phyloP scores from a whole-genome alignment of 805 yeast species.

The Kluyveromyces starmeri region DNA sequence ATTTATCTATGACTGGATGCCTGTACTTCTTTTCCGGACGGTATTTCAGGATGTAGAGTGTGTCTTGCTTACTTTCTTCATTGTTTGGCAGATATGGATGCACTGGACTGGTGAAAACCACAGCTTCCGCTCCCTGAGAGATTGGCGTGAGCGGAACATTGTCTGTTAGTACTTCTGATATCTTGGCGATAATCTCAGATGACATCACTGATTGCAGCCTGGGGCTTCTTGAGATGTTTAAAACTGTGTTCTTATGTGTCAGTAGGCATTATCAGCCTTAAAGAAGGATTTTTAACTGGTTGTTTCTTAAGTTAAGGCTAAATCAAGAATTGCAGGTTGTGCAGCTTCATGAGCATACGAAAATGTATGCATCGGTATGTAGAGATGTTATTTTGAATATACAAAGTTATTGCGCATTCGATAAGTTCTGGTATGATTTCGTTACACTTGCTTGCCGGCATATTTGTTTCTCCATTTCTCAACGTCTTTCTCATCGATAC shows the following conservation, averaged over 20 bases:
- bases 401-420: too few relatives aligned
- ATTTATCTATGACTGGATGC: conserved; percentile 71
- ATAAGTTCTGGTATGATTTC: neutral
- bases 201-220: conserved; percentile 41
- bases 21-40: conserved; percentile 89
- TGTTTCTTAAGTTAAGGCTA: too few relatives aligned
- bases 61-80: conserved; percentile 15
- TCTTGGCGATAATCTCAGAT: conserved; percentile 37
- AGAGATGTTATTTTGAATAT: too few relatives aligned
- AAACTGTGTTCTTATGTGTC: too few relatives aligned
- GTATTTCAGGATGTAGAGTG: conserved; percentile 60
- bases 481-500: conserved; percentile 85
- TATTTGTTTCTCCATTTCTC: conserved; percentile 79
- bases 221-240: too few relatives aligned
- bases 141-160: conserved; percentile 44
- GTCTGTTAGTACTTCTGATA: conserved; percentile 35
- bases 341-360: too few relatives aligned
- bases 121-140: conserved; percentile 90
- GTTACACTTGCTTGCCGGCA: conserved; percentile 59
- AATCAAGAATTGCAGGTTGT: too few relatives aligned
- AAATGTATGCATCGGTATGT: too few relatives aligned
- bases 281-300: too few relatives aligned
- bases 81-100: conserved; percentile 57
- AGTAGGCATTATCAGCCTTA: too few relatives aligned
- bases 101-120: conserved; percentile 50